Conservation (phyloP, 257 asterid species). For the Solanum paucissectum region DNA sequence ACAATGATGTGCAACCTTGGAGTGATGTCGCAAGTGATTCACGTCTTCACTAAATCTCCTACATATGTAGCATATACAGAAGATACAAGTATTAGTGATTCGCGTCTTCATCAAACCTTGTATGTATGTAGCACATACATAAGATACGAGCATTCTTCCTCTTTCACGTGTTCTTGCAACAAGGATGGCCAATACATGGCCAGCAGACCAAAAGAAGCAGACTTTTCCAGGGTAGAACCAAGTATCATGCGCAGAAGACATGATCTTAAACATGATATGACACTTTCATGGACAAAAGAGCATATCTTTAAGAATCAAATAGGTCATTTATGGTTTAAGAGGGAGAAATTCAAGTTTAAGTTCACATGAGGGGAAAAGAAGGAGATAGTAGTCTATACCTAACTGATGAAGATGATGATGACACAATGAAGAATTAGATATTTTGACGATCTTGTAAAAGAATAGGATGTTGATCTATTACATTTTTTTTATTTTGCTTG, state of each 20-base stretch:
- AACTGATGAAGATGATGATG: background rate
- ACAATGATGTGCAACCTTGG: background rate
- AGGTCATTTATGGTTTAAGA: background rate
- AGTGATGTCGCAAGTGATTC: background rate
- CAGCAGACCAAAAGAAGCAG: background rate
- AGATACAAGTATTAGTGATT: background rate
- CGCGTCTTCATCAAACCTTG: background rate
- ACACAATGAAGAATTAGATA: background rate
- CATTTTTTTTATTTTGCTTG: background rate
- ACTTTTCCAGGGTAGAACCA: background rate
- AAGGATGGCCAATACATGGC: background rate
- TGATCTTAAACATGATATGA: background rate
- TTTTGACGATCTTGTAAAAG: background rate
- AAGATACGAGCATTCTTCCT: background rate
- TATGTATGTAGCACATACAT: background rate
- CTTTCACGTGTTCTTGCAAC: background rate
- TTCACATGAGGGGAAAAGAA: background rate
- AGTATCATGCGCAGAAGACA: background rate
- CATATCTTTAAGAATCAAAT: background rate
- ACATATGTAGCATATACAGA: background rate
- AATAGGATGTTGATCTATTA: background rate
- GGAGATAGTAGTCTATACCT: background rate
- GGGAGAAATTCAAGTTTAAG: background rate
- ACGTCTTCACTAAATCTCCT: background rate
- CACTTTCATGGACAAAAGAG: background rate